A percentile compares a stretch with the other conserved stretches of the same genome.
These are phyloP conservation scores for Phaeosphaeria sp. DNA, from an alignment of 2,329 filamentous ascomycete genomes.

Conservation along the genomic window DNA sequence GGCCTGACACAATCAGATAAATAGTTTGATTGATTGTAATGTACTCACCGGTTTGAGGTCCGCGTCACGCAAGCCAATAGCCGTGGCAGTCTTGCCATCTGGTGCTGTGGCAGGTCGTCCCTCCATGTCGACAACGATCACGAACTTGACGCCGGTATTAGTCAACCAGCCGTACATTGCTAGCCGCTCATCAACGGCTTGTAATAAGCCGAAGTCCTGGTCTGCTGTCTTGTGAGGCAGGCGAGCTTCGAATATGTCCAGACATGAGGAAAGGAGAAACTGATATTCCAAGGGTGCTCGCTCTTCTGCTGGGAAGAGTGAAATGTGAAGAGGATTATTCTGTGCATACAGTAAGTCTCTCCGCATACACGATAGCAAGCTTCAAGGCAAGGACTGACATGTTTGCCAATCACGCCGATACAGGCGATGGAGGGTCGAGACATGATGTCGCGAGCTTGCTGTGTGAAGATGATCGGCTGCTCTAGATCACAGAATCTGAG, in stretches of 20 bases:
- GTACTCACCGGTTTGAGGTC: constrained; percentile 79
- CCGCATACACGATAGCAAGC: constrained; percentile 4
- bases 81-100: constrained; percentile 49
- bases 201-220: constrained; percentile 88
- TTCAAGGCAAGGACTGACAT: constrained; percentile 63
- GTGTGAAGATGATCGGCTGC: constrained; percentile 46
- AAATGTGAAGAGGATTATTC: constrained; percentile 96
- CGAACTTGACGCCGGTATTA: constrained; percentile 90
- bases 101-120: constrained; percentile 62
- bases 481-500: background rate
- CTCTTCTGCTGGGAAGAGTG: constrained; percentile 79
- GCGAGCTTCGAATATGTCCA: constrained; percentile 92
- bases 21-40: no score
- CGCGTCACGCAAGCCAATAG: constrained; percentile 78
- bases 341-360: constrained; percentile 49
- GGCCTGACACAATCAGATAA: constrained; percentile 58
- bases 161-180: constrained; percentile 96
- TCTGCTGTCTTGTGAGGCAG: constrained; percentile 74
- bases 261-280: constrained; percentile 86
- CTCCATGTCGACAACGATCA: constrained; percentile 90
- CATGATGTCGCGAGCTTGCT: constrained; percentile 45
- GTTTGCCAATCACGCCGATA: constrained; percentile 91
- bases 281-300: constrained; percentile 87
- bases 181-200: constrained; percentile 91
- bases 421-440: constrained; percentile 78